Conservation (phyloP, 208 protist genomes). For the Phytomonas sp. region DNA sequence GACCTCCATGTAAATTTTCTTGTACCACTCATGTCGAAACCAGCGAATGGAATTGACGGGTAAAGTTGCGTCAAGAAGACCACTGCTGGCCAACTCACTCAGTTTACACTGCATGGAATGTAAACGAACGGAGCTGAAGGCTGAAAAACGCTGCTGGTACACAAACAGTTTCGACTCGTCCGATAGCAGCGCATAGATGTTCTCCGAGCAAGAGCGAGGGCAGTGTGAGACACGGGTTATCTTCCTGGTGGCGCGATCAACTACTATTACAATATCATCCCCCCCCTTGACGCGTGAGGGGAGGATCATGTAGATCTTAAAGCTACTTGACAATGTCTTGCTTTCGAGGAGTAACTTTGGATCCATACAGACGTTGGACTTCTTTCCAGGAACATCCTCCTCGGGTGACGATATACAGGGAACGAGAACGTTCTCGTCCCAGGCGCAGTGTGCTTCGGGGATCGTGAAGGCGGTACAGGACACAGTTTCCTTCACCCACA, state of each 20-base stretch:
- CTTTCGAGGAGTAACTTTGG: constrained; percentile 29
- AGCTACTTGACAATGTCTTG: constrained; percentile 50
- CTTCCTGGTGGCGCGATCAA: constrained; percentile 36
- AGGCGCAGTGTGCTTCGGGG: constrained; percentile 31
- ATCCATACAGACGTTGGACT: constrained; percentile 31
- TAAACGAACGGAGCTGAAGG: constrained; percentile 46
- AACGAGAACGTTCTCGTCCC: constrained; percentile 42
- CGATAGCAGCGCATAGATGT: constrained; percentile 52
- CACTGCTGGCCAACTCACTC: constrained; percentile 30
- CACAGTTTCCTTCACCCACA: constrained; percentile 78
- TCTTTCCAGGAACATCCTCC: neutral
- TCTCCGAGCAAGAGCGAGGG: constrained; percentile 41
- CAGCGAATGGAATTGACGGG: constrained; percentile 37
- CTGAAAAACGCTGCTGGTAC: constrained; percentile 70
- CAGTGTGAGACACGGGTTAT: constrained; percentile 71
- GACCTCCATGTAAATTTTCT: constrained; percentile 53
- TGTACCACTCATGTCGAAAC: constrained; percentile 55
- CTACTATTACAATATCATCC: constrained; percentile 59
- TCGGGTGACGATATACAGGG: constrained; percentile 14
- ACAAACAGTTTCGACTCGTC: constrained; percentile 76
- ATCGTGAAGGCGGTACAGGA: constrained; percentile 30
- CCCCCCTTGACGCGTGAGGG: constrained; percentile 41
- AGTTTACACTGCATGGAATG: constrained; percentile 27
- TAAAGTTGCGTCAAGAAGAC: constrained; percentile 15
- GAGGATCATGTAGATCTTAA: constrained; percentile 48